Evolutionary conservation across 2,329 filamentous ascomycete species (phyloP).

Genomic region (Trichophyton schoenleinii): DNA sequence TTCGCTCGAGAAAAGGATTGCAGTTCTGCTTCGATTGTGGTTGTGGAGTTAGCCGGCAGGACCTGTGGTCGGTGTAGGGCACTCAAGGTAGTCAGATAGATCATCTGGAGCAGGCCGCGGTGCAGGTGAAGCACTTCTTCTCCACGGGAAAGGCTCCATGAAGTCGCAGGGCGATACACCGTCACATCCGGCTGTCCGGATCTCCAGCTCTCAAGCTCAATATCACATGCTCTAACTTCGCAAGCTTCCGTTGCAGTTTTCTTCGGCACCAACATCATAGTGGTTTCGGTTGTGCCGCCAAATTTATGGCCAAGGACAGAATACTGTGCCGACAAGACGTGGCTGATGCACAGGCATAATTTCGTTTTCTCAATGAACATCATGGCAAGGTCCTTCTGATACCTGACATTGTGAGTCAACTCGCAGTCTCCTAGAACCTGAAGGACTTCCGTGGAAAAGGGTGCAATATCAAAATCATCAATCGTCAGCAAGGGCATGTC

Average conservation of each 20-base stretch:
- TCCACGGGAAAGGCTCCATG: constrained; percentile 40
- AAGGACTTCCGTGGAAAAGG: constrained; percentile 54
- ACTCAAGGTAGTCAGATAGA: constrained; percentile 83
- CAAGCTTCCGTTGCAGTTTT: constrained; percentile 71
- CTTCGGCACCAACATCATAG: constrained; percentile 84
- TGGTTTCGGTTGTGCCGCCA: constrained; percentile 56
- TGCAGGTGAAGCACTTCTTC: constrained; percentile 51
- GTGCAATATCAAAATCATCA: constrained; percentile 68
- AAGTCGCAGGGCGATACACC: constrained; percentile 52
- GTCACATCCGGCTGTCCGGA: constrained; percentile 58
- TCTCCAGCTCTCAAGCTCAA: constrained; percentile 66
- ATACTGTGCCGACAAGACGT: constrained; percentile 82
- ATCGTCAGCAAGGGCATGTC: constrained; percentile 82
- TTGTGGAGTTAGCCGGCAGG: constrained; percentile 55
- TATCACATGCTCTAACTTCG: constrained; percentile 66
- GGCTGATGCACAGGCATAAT: constrained; percentile 76
- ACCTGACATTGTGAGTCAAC: constrained; percentile 54
- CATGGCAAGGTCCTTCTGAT: constrained; percentile 66
- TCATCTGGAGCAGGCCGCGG: constrained; percentile 79
- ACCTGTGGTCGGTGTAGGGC: constrained; percentile 87
- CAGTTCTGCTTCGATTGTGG: constrained; percentile 49
- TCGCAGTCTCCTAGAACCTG: constrained; percentile 59
- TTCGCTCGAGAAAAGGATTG: constrained; percentile 73
- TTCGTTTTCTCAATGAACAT: constrained; percentile 90
- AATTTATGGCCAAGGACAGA: constrained; percentile 77